These are phyloP conservation scores for Pisolithus marmoratus DNA, from an alignment of 768 basidiomycete genomes.

Conservation along the genomic window DNA sequence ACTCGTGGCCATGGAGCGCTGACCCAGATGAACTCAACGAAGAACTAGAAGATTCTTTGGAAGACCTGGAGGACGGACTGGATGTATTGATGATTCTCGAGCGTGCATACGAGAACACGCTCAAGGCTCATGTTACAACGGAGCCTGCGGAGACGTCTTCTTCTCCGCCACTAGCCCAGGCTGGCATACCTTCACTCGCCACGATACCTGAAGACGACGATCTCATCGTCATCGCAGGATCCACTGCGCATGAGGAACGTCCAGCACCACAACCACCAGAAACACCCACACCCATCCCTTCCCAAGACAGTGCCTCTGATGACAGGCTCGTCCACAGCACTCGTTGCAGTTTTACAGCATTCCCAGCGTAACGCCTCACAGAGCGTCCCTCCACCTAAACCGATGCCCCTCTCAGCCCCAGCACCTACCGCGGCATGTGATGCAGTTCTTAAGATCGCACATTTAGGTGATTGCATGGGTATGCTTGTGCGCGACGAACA, in stretches of 20 bases:
- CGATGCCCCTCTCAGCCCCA: constrained; percentile 15
- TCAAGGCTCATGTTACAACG: constrained; percentile 51
- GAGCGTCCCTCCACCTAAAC: constrained; percentile 10
- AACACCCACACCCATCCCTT: constrained; percentile 9
- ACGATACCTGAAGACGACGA: constrained; percentile 19
- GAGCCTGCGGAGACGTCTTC: constrained; percentile 16
- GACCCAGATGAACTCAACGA: constrained; percentile 39
- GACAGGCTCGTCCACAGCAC: constrained; percentile 62
- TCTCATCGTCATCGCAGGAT: not conserved
- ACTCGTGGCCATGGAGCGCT: constrained; percentile 25
- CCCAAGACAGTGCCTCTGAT: constrained; percentile 36
- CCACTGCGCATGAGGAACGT: not conserved
- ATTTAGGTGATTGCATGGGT: constrained; percentile 84
- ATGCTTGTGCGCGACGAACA: constrained; percentile 76
- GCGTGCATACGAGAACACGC: constrained; percentile 60
- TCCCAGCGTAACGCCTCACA: constrained; percentile 14
- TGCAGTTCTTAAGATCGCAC: constrained; percentile 74
- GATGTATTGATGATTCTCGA: constrained; percentile 67
- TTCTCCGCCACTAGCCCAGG: constrained; percentile 1
- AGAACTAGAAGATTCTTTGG: constrained; percentile 40
- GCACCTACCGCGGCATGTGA: constrained; percentile 33
- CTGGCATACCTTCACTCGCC: constrained; percentile 10
- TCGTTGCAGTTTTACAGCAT: constrained; percentile 59
- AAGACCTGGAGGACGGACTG: constrained; percentile 64
- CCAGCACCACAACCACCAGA: constrained; percentile 11